phyloP scores from a whole-genome alignment of 495 filamentous ascomycete species.

The Rhypophila decipiens region DNA sequence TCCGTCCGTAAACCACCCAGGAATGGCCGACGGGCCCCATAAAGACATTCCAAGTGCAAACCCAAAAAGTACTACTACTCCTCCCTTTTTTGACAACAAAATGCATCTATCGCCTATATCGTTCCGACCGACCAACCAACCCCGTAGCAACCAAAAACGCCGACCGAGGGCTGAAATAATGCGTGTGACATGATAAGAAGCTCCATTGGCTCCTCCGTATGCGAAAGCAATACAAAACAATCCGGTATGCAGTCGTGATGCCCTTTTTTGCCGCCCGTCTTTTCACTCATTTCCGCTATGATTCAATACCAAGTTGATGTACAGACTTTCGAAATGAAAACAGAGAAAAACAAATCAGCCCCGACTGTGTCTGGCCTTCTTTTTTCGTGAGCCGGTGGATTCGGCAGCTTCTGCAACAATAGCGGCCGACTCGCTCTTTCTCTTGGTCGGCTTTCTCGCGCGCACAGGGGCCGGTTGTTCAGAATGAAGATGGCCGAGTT shows the following conservation, averaged over 20 bases:
- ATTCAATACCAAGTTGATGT: not conserved
- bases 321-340: not conserved
- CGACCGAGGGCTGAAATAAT: too few species aligned
- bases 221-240: too few species aligned
- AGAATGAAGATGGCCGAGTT: slow-evolving; percentile 77
- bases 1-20: too few species aligned
- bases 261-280: not conserved
- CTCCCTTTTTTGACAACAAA: too few species aligned
- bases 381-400: slow-evolving; percentile 9
- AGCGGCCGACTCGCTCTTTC: slow-evolving; percentile 20
- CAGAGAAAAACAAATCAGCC: slow-evolving; percentile 1
- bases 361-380: slow-evolving; percentile 11
- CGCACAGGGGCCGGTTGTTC: slow-evolving; percentile 64
- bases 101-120: too few species aligned
- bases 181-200: too few species aligned
- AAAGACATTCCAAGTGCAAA: too few species aligned
- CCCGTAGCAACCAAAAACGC: too few species aligned
- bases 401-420: slow-evolving; percentile 12
- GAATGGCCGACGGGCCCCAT: too few species aligned
- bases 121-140: too few species aligned
- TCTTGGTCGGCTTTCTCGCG: slow-evolving; percentile 46
- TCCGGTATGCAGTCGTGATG: not conserved
- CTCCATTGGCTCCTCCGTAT: too few species aligned
- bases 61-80: too few species aligned
- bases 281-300: not conserved